phyloP scores from a whole-genome alignment of 116 monocot genomes.

The Thalassia testudinum region DNA sequence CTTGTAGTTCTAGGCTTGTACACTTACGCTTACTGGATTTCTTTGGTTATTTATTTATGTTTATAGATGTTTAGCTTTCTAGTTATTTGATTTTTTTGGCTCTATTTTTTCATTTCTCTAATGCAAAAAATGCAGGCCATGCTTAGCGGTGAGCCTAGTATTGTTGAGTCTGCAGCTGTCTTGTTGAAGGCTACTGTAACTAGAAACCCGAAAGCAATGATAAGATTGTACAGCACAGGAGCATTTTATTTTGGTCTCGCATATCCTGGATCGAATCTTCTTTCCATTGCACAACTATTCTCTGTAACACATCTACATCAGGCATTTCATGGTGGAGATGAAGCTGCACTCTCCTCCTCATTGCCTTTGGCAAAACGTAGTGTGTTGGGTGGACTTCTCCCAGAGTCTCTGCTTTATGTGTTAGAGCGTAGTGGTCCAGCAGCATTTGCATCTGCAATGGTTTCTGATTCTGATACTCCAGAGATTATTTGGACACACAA shows the following conservation, averaged over 20 bases:
- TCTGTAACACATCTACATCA: constrained; percentile 83
- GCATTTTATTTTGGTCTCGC: constrained; percentile 92
- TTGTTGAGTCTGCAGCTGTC: constrained; percentile 83
- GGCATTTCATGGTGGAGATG: constrained; percentile 99
- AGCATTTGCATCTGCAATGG: constrained; percentile 97
- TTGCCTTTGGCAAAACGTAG: constrained; percentile 96
- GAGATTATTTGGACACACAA: constrained; percentile 99
- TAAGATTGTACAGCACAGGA: constrained; percentile 89
- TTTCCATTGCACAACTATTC: constrained; percentile 86
- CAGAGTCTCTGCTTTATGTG: constrained; percentile 94
- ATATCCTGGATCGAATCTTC: constrained; percentile 98
- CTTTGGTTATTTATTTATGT: too few relatives aligned
- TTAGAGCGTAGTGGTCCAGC: constrained; percentile 85
- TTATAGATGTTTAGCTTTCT: too few relatives aligned
- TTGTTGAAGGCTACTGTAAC: constrained; percentile 91
- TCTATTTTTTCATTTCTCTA: background rate
- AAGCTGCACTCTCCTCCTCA: constrained; percentile 94
- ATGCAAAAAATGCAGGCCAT: constrained; percentile 38
- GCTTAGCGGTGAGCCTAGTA: constrained; percentile 79
- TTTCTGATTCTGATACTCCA: constrained; percentile 99
- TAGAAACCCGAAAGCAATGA: constrained; percentile 94
- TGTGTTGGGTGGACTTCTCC: constrained; percentile 94
- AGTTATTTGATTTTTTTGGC: background rate
- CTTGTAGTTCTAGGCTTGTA: too few relatives aligned
- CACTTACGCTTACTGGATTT: too few relatives aligned